Base-by-base conservation (phyloP, 768 basidiomycete genomes). In the Pluteus cervinus region DNA sequence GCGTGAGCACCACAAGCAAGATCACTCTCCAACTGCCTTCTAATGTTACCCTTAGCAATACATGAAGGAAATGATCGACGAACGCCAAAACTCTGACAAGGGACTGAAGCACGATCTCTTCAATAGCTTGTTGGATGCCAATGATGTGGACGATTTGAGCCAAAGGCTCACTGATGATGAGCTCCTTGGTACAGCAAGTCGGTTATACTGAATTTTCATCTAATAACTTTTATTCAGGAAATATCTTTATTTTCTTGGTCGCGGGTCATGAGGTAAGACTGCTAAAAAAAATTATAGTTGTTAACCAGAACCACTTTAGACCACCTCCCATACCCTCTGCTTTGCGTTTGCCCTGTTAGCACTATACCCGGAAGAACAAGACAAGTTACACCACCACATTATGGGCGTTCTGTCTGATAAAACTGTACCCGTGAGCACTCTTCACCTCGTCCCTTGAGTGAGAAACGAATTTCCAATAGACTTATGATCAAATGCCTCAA, bases 191-290 rank as follows among this genome's bases (percentile, higher is more conserved):
- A 45, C 23, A 7, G 23, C 25, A 28, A 26, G 9, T 29, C 14
- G 9, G 15, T n/a, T 20, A 26, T 12, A 15, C 8, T 21, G 4
- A 26, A 28, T 10, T 9, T 22, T 5, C 21, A 6, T 18, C 28
- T 21, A 24, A 42, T 17, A 23, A 9, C 39, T 20, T 21, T 26
- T 24, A 18, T 8, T 32, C 31, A 63, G 68, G 64, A 15, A 72
- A 72, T 48, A 61, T 69, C n/a, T 72, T 65, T 37, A 64, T 70
- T 14, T 72, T 69, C 41, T 47, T 80, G n/a, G 51, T 82, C 15
- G 80, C 79, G 16, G 78, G 79, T 7, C 75, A 79, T 40, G 78
- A 78, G 60, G 74, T 74, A 40, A 11, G 49, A 42, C 16, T 26
- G 25, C 9, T 23, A 28, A 1, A 4, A 15, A 6, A 3, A n/a